Percentiles rank a stretch among this genome's conserved stretches.
Conservation (phyloP, 495 filamentous ascomycete species). For the Podospora pseudopauciseta region DNA sequence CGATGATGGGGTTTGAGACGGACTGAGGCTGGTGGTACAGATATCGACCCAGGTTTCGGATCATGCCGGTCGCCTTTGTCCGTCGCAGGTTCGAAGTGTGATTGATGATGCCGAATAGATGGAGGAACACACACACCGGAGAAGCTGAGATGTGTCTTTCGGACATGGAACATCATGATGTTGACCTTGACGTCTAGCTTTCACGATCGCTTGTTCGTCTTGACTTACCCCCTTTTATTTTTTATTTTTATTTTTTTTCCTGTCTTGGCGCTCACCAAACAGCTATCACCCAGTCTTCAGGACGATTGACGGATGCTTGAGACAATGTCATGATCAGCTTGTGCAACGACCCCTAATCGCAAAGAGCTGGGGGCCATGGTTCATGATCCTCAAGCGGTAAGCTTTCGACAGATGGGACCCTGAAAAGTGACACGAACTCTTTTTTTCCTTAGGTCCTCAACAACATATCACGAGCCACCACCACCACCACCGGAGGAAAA, state of each 20-base stretch:
- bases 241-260: neutral
- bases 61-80: neutral
- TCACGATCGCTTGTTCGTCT: neutral
- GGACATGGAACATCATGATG: neutral
- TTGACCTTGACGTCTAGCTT: no score
- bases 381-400: neutral
- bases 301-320: neutral
- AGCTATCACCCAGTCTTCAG: neutral
- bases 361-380: neutral
- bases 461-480: neutral
- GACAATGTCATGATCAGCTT: neutral
- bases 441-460: neutral
- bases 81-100: neutral
- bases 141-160: neutral
- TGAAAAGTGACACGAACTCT: neutral
- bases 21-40: neutral
- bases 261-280: neutral
- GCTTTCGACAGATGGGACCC: neutral
- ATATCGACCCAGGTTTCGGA: neutral
- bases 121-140: neutral
- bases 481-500: neutral
- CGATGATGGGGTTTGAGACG: neutral
- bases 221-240: neutral
- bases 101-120: neutral
- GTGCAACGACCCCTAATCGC: neutral